A percentile compares a stretch with the other conserved stretches of the same genome.
These are phyloP conservation scores for Aegilops sharonensis DNA, from an alignment of 176 grass and related monocot genomes.

Conservation along the genomic window DNA sequence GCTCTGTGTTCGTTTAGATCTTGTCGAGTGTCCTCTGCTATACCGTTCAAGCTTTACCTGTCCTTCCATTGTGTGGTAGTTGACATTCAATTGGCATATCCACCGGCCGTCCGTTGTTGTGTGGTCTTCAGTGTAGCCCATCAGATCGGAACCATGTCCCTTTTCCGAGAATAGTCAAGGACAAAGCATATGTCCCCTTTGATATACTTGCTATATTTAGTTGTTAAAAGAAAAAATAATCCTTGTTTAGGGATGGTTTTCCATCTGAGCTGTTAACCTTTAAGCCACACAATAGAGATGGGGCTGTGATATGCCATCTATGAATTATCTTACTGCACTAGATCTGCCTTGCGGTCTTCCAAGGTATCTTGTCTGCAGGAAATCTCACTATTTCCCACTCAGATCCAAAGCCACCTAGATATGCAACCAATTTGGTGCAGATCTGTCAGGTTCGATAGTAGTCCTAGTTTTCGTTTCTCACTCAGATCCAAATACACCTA, in stretches of 20 bases:
- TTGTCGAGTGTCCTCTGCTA: background rate
- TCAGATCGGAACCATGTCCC: background rate
- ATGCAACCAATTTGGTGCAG: background rate
- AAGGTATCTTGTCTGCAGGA: background rate
- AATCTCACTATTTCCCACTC: background rate
- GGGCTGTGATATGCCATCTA: background rate
- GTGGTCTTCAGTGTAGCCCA: background rate
- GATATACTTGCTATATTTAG: background rate
- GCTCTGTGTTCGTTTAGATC: background rate
- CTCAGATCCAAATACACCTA: background rate
- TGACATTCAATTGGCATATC: background rate
- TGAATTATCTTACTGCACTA: background rate
- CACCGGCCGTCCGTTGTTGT: background rate
- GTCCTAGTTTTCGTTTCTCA: background rate
- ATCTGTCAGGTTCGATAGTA: background rate
- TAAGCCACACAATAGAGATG: background rate
- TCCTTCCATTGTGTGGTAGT: background rate
- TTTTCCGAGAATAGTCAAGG: background rate
- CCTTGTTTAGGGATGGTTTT: background rate
- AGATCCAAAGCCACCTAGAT: background rate
- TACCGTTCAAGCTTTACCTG: background rate
- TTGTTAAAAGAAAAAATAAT: background rate
- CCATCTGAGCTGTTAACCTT: background rate
- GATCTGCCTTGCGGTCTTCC: background rate
- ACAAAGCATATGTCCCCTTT: background rate